Evolutionary conservation across 2,329 filamentous ascomycete genomes (phyloP).

Genomic region (Pseudodiploospora longispora): DNA sequence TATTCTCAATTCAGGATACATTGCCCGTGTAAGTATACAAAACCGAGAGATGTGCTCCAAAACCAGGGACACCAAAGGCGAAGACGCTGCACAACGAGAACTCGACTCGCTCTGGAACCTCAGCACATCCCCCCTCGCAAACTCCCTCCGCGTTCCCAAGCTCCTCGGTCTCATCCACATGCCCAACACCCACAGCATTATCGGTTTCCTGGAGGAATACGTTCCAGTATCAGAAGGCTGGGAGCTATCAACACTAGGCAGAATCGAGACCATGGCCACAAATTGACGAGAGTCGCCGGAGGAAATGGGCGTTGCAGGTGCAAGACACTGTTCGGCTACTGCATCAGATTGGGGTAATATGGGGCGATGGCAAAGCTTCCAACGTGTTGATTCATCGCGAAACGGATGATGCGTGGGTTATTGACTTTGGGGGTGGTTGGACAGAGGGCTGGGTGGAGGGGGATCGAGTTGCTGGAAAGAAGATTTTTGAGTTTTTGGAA

Average conservation of each 20-base stretch:
- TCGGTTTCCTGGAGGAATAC: not conserved
- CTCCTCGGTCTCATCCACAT: not conserved
- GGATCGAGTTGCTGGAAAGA: conserved; percentile 4
- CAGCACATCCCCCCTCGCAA: not conserved
- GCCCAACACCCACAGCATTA: not conserved
- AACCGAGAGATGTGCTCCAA: not conserved
- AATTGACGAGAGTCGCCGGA: not conserved
- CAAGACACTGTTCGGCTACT: conserved; percentile 8
- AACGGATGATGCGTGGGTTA: conserved; percentile 25
- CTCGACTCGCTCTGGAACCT: not conserved
- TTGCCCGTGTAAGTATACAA: not conserved
- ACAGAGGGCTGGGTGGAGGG: conserved; percentile 31
- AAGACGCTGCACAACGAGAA: not conserved
- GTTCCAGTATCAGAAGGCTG: not conserved
- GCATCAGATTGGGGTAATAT: conserved; percentile 18
- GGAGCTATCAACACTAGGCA: not conserved
- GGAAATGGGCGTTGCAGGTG: conserved; percentile 3
- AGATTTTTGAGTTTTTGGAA: conserved; percentile 7
- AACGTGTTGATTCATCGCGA: conserved; percentile 29
- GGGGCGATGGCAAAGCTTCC: conserved; percentile 19
- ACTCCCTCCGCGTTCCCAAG: not conserved
- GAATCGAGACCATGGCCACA: not conserved
- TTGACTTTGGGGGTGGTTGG: conserved; percentile 30
- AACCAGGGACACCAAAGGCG: not conserved
- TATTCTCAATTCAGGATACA: not conserved